Evolutionary conservation across 1,284 basidiomycete genomes (phyloP), one percentile per base, ranked within the genome.

Genomic region (Anthracocystis walkeri): DNA sequence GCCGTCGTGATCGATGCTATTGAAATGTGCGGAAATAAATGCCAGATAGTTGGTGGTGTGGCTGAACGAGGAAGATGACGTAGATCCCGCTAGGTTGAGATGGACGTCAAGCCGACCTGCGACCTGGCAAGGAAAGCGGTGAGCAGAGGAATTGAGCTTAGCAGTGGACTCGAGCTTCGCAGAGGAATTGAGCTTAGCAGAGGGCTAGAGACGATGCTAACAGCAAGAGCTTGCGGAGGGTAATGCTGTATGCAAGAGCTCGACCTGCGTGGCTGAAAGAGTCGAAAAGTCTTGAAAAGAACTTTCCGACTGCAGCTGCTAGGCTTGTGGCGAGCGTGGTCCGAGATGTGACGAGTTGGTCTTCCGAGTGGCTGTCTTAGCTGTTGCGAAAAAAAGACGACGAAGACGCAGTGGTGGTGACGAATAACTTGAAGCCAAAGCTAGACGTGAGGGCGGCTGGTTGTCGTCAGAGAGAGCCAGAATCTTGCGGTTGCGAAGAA

Each of bases 81-180:
- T 21, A 18, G 25, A 27, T 4, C 31, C 45, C 14, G 29, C 31
- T 21, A 2, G 18, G 38, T 14, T 18, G 18, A 25, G 5, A 31
- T 10, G 48, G 27, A 40, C 16, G 42, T 45, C 38, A 54, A 62
- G 65, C 55, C 59, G 65, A 52, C 59, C 59, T 45, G 65, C 65
- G 65, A 62, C 59, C 53, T 53, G 54, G 16, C 16, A 10, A 48
- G 33, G 23, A 5, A 38, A 20, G 16, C 7, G 25, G 18, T 11
- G 8, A 6, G 31, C 10, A 40, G 45, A 33, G 7, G 16, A 18
- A 20, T 5, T 1, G 25, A 7, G 27, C 53, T 45, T 14, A 20
- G 7, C 14, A 21, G 21, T 23, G n/a, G n/a, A n/a, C n/a, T n/a
- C n/a, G n/a, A n/a, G n/a, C n/a, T n/a, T n/a, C n/a, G 31, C 10